These are phyloP conservation scores for Candida sanyaensis DNA, from an alignment of 1,139 yeast species.

Conservation along the genomic window DNA sequence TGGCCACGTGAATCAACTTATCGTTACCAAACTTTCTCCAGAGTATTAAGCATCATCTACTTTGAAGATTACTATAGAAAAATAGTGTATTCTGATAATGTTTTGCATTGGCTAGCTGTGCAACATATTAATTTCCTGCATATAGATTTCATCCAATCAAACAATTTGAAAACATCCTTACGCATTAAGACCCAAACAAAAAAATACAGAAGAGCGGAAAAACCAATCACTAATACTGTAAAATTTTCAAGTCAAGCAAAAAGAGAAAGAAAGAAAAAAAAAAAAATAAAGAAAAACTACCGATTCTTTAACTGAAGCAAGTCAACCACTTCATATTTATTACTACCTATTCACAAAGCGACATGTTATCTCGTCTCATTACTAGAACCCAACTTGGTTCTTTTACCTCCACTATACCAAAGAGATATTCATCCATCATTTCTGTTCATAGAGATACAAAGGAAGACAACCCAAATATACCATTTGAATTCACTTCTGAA, in stretches of 20 bases:
- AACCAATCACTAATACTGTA: neutral
- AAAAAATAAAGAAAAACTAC: no score
- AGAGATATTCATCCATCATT: slow-evolving; percentile 44
- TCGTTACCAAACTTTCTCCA: no score
- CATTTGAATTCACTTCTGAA: slow-evolving; percentile 75
- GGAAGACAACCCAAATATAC: slow-evolving; percentile 65
- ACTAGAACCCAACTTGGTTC: slow-evolving; percentile 3
- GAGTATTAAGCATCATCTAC: no score
- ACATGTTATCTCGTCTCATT: slow-evolving; percentile 17
- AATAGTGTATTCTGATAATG: no score
- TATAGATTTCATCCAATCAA: slow-evolving; percentile 11
- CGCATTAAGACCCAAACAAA: neutral
- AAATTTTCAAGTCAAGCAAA: neutral
- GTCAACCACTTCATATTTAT: neutral
- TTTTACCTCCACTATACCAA: slow-evolving; percentile 12
- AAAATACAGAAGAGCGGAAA: neutral
- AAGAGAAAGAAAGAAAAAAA: no score
- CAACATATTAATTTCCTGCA: neutral
- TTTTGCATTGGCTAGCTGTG: no score
- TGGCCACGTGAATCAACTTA: no score
- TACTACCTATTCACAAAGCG: neutral
- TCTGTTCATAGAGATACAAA: slow-evolving; percentile 76
- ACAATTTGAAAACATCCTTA: slow-evolving; percentile 10
- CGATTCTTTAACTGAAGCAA: no score
- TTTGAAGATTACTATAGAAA: no score